These are phyloP conservation scores for Pseudonectria foliicola DNA, from an alignment of 2,329 filamentous ascomycete species.

Conservation along the genomic window DNA sequence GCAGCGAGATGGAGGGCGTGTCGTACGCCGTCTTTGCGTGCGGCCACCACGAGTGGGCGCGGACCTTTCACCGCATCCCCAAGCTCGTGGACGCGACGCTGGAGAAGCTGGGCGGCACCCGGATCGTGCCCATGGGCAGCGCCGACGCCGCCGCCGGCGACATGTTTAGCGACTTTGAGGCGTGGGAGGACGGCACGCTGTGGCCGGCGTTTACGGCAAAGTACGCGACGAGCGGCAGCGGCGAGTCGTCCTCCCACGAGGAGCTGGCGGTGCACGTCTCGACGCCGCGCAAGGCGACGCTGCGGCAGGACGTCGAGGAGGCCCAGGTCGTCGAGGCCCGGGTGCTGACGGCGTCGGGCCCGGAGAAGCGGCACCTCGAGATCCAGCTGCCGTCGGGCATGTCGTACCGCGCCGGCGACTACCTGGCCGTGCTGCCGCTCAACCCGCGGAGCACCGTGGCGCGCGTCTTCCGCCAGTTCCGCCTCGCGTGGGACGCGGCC, in stretches of 20 bases:
- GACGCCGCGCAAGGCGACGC: slow-evolving; percentile 45
- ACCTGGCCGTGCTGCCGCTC: slow-evolving; percentile 65
- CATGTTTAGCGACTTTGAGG: slow-evolving; percentile 61
- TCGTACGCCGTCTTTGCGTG: slow-evolving; percentile 65
- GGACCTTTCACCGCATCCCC: slow-evolving; percentile 62
- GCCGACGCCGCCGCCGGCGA: slow-evolving; percentile 57
- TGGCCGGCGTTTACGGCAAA: slow-evolving; percentile 43
- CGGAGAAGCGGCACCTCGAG: slow-evolving; percentile 58
- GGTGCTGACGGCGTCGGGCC: slow-evolving; percentile 42
- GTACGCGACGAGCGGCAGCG: slow-evolving; percentile 16
- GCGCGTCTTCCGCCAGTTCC: slow-evolving; percentile 58
- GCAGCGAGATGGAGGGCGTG: slow-evolving; percentile 45
- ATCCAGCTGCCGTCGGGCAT: slow-evolving; percentile 59
- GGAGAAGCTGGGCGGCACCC: slow-evolving; percentile 25
- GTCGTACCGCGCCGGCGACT: slow-evolving; percentile 67
- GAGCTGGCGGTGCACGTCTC: slow-evolving; percentile 31
- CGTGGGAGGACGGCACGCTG: slow-evolving; percentile 54
- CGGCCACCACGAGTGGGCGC: slow-evolving; percentile 49
- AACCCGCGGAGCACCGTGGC: slow-evolving; percentile 58
- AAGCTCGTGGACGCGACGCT: slow-evolving; percentile 52
- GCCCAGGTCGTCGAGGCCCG: slow-evolving; percentile 49
- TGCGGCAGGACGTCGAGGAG: slow-evolving; percentile 58
- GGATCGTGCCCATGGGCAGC: slow-evolving; percentile 40
- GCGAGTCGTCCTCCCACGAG: no score
- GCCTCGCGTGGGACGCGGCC: slow-evolving; percentile 61